Percentiles rank a stretch among this genome's conserved stretches.
Conservation (phyloP, 148 eudicot genomes). For the Camellia japonica region DNA sequence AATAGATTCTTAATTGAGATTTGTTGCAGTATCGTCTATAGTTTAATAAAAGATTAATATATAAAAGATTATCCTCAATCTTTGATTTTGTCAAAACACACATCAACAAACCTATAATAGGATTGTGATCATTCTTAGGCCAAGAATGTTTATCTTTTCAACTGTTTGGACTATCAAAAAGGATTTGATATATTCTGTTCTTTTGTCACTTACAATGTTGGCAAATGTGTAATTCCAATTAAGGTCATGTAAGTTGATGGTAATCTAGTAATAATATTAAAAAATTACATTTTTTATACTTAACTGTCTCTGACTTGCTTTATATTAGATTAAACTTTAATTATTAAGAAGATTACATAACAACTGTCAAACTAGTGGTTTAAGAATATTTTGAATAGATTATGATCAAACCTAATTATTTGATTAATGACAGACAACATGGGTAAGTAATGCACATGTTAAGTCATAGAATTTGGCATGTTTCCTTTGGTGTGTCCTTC, state of each 20-base stretch:
- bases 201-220: not conserved
- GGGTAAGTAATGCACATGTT: not conserved
- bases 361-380: not conserved
- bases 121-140: not conserved
- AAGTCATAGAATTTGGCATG: not conserved
- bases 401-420: not conserved
- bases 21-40: no score
- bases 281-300: not conserved
- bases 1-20: no score
- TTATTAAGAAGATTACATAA: no score
- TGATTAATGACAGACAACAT: not conserved
- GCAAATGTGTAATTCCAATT: not conserved
- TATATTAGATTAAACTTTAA: not conserved
- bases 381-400: no score
- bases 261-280: no score
- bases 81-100: no score
- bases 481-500: not conserved
- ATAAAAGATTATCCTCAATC: no score
- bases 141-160: not conserved
- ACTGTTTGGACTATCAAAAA: not conserved
- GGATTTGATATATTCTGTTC: not conserved
- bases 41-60: no score
- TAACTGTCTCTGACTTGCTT: not conserved
- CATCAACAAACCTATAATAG: no score
- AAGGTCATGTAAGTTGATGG: no score